These are phyloP conservation scores for Drechslera avenae DNA, from an alignment of 2,329 filamentous ascomycete species.

Conservation along the genomic window DNA sequence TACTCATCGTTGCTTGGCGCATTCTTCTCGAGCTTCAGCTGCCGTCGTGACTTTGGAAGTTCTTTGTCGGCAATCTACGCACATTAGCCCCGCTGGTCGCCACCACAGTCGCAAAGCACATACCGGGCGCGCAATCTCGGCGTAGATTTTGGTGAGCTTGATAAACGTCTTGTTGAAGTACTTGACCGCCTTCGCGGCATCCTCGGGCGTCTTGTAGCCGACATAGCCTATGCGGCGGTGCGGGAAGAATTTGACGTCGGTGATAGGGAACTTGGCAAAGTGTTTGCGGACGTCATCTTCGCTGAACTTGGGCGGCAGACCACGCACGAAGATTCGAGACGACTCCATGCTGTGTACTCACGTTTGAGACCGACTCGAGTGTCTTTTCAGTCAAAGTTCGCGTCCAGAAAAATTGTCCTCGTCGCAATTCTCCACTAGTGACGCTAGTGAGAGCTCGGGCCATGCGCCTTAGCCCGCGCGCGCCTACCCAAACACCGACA, in stretches of 20 bases:
- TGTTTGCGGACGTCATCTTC: conserved; percentile 88
- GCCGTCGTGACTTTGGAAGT: conserved; percentile 42
- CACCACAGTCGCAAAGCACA: conserved; percentile 29
- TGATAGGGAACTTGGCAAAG: conserved; percentile 81
- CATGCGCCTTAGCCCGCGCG: conserved; percentile 4
- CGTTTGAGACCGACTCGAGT: conserved; percentile 1
- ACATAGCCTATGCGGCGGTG: conserved; percentile 93
- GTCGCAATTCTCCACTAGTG: conserved; percentile 11
- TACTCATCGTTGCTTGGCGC: conserved; percentile 32
- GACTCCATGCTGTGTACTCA: conserved; percentile 62
- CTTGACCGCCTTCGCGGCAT: conserved; percentile 81
- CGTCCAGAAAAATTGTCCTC: conserved; percentile 19
- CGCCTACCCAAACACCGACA: conserved; percentile 21
- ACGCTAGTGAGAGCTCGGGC: conserved; percentile 9
- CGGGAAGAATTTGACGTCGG: conserved; percentile 89
- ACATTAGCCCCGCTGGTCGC: conserved; percentile 32
- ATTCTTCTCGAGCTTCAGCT: conserved; percentile 36
- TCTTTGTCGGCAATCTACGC: conserved; percentile 41
- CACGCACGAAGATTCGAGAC: conserved; percentile 73
- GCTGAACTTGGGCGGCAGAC: conserved; percentile 82
- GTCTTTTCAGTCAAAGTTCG: conserved; percentile 1
- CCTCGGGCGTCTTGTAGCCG: conserved; percentile 82
- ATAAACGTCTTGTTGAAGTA: conserved; percentile 97
- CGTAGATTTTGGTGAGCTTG: conserved; percentile 90
- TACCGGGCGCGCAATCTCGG: conserved; percentile 86